Conservation (phyloP, 768 basidiomycete species). For the Kwoniella dejecticola region DNA sequence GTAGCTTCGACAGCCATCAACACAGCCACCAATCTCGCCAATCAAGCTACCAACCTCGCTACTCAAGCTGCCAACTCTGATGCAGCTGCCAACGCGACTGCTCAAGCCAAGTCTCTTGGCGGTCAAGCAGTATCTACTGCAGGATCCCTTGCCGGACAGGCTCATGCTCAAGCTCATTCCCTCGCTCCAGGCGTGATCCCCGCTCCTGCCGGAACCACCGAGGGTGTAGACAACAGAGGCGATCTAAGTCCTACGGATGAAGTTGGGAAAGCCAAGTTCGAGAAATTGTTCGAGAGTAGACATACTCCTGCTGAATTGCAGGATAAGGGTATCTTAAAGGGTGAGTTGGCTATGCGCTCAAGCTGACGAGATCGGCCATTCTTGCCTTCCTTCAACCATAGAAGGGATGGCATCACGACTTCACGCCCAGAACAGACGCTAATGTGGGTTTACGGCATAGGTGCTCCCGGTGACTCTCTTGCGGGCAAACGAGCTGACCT, state of each 20-base stretch:
- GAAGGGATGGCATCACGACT: too few relatives aligned
- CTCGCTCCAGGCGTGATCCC: conserved; percentile 48
- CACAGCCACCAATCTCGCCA: conserved; percentile 39
- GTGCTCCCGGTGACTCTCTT: conserved; percentile 65
- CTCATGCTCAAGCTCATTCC: conserved; percentile 46
- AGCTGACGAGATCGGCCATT: not conserved
- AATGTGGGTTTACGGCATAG: conserved; percentile 52
- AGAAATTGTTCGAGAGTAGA: conserved; percentile 62
- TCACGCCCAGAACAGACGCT: too few relatives aligned
- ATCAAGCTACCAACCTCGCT: conserved; percentile 35
- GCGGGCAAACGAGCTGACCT: conserved; percentile 66
- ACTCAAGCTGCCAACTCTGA: conserved; percentile 46
- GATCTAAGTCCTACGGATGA: conserved; percentile 43
- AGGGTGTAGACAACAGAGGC: conserved; percentile 38
- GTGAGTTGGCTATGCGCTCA: conserved; percentile 54
- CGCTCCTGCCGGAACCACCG: conserved; percentile 27
- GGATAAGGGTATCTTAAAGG: conserved; percentile 72
- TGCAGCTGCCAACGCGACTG: conserved; percentile 31
- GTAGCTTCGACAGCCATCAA: conserved; percentile 32
- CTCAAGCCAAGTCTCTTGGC: conserved; percentile 34
- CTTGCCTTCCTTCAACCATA: not conserved
- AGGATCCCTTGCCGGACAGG: conserved; percentile 43
- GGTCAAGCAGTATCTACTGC: conserved; percentile 34
- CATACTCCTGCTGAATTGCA: conserved; percentile 67
- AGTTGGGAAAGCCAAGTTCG: conserved; percentile 57